Evolutionary conservation across 2,329 filamentous ascomycete species (phyloP).

Genomic region (Penicillium sp.): DNA sequence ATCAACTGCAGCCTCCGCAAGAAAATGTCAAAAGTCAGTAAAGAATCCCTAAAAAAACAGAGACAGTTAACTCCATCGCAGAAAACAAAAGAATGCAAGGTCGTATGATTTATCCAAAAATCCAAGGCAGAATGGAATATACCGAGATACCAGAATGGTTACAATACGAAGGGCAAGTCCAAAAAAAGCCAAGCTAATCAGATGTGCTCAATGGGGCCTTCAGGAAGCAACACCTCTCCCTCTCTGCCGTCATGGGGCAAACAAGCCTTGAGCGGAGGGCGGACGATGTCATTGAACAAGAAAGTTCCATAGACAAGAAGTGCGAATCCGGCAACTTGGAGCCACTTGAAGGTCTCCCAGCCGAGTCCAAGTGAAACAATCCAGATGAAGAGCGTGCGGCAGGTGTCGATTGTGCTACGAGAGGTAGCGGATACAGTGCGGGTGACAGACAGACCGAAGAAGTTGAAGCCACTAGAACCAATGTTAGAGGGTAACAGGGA

Average conservation of each 20-base stretch:
- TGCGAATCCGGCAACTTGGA: conserved; percentile 85
- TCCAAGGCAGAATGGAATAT: not conserved
- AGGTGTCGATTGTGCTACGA: conserved; percentile 94
- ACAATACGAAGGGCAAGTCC: not conserved
- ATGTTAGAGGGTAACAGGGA: not conserved
- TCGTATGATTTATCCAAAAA: not conserved
- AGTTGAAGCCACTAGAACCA: conserved; percentile 80
- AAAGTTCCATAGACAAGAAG: conserved; percentile 95
- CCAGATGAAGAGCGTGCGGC: conserved; percentile 97
- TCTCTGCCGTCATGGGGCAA: conserved; percentile 56
- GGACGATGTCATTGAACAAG: conserved; percentile 90
- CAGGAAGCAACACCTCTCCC: conserved; percentile 62
- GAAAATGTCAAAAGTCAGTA: not conserved
- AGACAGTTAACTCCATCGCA: conserved; percentile 1
- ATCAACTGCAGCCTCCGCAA: not conserved
- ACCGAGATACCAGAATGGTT: not conserved
- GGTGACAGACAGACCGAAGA: conserved; percentile 94
- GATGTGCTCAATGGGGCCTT: conserved; percentile 78
- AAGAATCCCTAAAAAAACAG: not conserved
- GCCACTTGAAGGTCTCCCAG: conserved; percentile 97
- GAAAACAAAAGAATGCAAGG: conserved; percentile 1
- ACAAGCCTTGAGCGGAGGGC: conserved; percentile 70
- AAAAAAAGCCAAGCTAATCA: conserved; percentile 19
- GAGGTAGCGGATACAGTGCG: conserved; percentile 86
- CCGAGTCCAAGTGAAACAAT: conserved; percentile 86